These are phyloP conservation scores for Evernia prunastri DNA, from an alignment of 495 filamentous ascomycete species.

Conservation along the genomic window DNA sequence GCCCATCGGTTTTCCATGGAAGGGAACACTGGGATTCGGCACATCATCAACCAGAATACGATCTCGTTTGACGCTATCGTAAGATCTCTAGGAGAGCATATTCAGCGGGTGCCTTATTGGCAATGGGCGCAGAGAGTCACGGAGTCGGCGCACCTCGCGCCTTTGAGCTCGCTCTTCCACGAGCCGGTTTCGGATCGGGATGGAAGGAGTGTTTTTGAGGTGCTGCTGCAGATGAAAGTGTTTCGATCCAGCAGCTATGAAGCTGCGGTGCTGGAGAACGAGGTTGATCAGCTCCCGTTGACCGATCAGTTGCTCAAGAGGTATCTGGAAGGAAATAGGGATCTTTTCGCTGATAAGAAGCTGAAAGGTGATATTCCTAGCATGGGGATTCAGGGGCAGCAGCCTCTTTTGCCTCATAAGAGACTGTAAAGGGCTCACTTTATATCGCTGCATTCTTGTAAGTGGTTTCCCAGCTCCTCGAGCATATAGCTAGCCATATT, in stretches of 20 bases:
- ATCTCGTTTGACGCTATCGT: background rate
- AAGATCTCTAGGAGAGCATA: background rate
- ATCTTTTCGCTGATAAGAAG: background rate
- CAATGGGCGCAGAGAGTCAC: background rate
- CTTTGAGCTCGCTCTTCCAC: conserved; percentile 3
- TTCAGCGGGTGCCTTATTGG: background rate
- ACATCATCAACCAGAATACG: background rate
- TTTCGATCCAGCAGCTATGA: conserved; percentile 2
- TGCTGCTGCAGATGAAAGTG: conserved; percentile 1
- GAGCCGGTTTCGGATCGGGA: background rate
- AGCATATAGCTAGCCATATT: too few relatives aligned
- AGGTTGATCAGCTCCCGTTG: background rate
- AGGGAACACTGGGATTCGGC: background rate
- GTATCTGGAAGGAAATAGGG: background rate
- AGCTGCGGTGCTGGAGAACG: background rate
- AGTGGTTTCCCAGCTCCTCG: too few relatives aligned
- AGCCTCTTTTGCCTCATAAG: too few relatives aligned
- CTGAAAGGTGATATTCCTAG: background rate
- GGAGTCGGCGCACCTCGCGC: conserved; percentile 2
- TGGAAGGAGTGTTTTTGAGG: conserved; percentile 5
- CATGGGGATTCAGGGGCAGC: background rate
- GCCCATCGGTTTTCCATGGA: background rate
- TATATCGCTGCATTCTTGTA: too few relatives aligned
- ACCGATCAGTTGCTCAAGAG: background rate
- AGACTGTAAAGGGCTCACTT: too few relatives aligned